A percentile compares a stretch with the other conserved stretches of the same genome.
These are phyloP conservation scores for Sporothrix dimorphospora DNA, from an alignment of 2,329 filamentous ascomycete genomes.

Conservation along the genomic window DNA sequence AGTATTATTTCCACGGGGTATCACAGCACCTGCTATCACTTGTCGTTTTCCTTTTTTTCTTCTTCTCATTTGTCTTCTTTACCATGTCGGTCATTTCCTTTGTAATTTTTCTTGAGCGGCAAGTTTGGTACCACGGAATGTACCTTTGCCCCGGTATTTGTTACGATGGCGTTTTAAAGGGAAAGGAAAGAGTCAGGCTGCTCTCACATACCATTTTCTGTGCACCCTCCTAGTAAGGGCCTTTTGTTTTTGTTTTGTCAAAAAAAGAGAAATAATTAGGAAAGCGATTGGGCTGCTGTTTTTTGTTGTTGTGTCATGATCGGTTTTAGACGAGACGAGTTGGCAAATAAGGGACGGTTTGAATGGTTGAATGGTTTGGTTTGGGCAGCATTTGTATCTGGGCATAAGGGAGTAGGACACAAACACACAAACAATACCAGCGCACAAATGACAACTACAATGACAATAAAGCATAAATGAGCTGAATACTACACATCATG, in stretches of 20 bases:
- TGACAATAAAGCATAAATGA: neutral
- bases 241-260: neutral
- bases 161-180: slow-evolving; percentile 1
- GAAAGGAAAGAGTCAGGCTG: neutral
- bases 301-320: neutral
- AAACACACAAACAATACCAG: neutral
- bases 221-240: too few relatives aligned
- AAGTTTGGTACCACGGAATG: neutral
- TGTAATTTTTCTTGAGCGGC: neutral
- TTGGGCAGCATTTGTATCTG: slow-evolving; percentile 11
- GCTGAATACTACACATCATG: neutral
- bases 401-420: neutral
- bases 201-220: neutral
- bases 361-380: neutral
- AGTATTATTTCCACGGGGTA: neutral
- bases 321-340: neutral
- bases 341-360: neutral
- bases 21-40: neutral
- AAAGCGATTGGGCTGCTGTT: neutral
- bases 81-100: neutral
- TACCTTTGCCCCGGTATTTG: neutral
- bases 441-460: neutral
- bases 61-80: neutral
- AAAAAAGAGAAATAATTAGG: neutral
- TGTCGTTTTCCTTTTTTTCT: neutral